phyloP scores from a whole-genome alignment of 805 yeast species.

The Metschnikowia koreensis region DNA sequence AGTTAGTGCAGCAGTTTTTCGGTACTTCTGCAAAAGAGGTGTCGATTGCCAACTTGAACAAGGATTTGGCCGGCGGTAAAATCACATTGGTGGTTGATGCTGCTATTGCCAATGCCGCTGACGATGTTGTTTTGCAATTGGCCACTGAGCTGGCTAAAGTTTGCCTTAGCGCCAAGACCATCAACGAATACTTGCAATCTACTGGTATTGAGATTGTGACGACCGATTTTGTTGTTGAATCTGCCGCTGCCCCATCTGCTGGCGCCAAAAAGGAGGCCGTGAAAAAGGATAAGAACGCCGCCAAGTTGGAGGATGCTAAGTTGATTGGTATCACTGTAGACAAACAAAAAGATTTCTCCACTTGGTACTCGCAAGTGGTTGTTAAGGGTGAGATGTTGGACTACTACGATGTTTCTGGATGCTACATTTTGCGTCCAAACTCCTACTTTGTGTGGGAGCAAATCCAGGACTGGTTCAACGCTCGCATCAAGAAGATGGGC shows the following conservation, averaged over 20 bases:
- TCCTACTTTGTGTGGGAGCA: conserved; percentile 93
- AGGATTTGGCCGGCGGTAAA: conserved; percentile 40
- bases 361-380: conserved; percentile 96
- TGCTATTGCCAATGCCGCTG: conserved; percentile 42
- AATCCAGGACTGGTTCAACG: conserved; percentile 85
- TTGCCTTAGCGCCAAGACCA: conserved; percentile 45
- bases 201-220: conserved; percentile 49
- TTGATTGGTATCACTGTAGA: conserved; percentile 95
- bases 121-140: conserved; percentile 41
- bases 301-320: conserved; percentile 78
- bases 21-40: conserved; percentile 58
- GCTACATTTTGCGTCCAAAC: conserved; percentile 95
- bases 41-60: conserved; percentile 51
- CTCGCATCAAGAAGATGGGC: conserved; percentile 77
- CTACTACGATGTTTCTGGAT: conserved; percentile 97
- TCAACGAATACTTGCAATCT: conserved; percentile 46
- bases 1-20: conserved; percentile 65
- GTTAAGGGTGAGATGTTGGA: conserved; percentile 98
- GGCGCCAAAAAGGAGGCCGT: conserved; percentile 28
- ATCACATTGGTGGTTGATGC: conserved; percentile 60
- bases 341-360: conserved; percentile 86
- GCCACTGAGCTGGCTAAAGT: conserved; percentile 54
- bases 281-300: conserved; percentile 43
- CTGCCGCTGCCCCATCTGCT: conserved; percentile 33
- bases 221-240: conserved; percentile 54